Conservation (phyloP, 192 early-diverging fungal species). For the Linnemannia elongata region DNA sequence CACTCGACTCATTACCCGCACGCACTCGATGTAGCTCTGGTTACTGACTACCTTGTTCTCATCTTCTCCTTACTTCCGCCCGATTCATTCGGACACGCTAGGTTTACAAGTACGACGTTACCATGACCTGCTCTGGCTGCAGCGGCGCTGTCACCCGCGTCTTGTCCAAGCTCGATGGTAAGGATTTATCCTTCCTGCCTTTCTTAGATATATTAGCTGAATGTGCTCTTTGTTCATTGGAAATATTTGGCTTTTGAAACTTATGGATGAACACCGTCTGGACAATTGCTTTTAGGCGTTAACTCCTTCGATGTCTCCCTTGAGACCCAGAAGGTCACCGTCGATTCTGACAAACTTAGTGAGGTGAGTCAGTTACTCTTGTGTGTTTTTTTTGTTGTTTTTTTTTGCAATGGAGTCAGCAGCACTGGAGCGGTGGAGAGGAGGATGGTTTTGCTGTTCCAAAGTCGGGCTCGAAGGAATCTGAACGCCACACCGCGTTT, state of each 20-base stretch:
- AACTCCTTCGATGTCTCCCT: slow-evolving; percentile 68
- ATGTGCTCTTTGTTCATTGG: background rate
- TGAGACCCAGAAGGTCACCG: slow-evolving; percentile 72
- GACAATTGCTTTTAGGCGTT: slow-evolving; percentile 49
- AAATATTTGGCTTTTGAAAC: background rate
- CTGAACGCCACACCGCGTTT: no score
- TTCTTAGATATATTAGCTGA: background rate
- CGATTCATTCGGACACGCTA: slow-evolving; percentile 6
- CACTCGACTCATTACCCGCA: background rate
- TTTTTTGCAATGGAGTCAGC: background rate
- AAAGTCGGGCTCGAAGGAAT: no score
- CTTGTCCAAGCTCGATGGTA: slow-evolving; percentile 70
- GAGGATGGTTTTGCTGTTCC: no score
- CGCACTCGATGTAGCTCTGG: background rate
- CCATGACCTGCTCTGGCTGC: slow-evolving; percentile 86
- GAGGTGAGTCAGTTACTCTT: slow-evolving; percentile 18
- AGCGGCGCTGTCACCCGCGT: slow-evolving; percentile 79
- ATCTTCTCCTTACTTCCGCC: background rate
- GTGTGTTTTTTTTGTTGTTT: background rate
- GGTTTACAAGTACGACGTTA: slow-evolving; percentile 81
- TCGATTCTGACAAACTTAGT: slow-evolving; percentile 54
- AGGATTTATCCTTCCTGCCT: background rate
- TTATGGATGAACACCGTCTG: background rate
- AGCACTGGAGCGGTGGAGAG: no score
- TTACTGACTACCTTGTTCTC: background rate